Evolutionary conservation across 495 filamentous ascomycete species (phyloP).

Genomic region (Aspergillus hancockii): DNA sequence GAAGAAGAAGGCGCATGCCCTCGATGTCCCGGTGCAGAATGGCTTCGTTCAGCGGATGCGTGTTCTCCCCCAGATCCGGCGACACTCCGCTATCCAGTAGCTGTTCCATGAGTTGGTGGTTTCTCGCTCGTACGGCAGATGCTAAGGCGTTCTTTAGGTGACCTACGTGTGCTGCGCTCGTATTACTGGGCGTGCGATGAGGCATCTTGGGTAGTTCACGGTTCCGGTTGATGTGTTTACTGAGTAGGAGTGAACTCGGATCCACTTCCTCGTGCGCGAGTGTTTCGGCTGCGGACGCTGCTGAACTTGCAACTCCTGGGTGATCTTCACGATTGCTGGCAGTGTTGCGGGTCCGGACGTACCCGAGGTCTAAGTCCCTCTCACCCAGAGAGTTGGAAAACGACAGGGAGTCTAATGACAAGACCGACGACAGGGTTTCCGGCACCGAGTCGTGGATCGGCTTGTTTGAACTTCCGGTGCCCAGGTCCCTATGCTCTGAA

Average conservation of each 20-base stretch:
- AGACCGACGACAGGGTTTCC: slow-evolving; percentile 23
- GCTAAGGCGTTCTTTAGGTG: slow-evolving; percentile 10
- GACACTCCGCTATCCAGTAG: slow-evolving; percentile 52
- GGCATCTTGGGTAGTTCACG: slow-evolving; percentile 6
- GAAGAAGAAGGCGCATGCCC: slow-evolving; percentile 47
- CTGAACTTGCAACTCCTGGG: slow-evolving; percentile 3
- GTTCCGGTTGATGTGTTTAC: not conserved
- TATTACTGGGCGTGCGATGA: slow-evolving; percentile 12
- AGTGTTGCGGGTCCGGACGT: not conserved
- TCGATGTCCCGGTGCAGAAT: slow-evolving; percentile 46
- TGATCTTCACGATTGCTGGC: slow-evolving; percentile 3
- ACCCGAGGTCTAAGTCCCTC: not conserved
- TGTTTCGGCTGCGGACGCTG: slow-evolving; percentile 8
- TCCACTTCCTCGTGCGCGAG: not conserved
- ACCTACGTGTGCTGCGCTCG: slow-evolving; percentile 5
- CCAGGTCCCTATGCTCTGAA: slow-evolving; percentile 6
- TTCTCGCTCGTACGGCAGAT: slow-evolving; percentile 41
- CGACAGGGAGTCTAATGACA: slow-evolving; percentile 20
- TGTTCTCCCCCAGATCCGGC: slow-evolving; percentile 37
- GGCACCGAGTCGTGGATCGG: slow-evolving; percentile 4
- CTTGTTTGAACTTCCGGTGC: not conserved
- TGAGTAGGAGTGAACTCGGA: not conserved
- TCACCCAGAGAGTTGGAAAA: slow-evolving; percentile 3
- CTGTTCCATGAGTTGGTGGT: slow-evolving; percentile 51
- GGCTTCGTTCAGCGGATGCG: slow-evolving; percentile 43